Evolutionary conservation across 2,329 filamentous ascomycete genomes (phyloP), one percentile per base, ranked within the genome.

Genomic region (Aspergillus fumigatus): DNA sequence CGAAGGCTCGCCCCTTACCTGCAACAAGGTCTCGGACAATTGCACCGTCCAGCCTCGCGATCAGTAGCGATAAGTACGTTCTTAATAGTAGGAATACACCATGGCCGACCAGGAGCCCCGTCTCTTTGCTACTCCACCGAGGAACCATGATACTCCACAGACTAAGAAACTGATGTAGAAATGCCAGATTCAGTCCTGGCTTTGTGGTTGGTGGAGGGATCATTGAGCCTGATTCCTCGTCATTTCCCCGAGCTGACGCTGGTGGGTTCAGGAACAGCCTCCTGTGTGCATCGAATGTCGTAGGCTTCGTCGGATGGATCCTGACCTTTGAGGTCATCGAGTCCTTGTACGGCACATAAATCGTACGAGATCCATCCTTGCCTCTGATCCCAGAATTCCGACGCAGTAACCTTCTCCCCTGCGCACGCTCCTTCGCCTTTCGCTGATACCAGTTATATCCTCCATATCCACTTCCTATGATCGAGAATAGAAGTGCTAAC

Each of bases 131-230:
- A 17, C 88, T 88, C 89, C 93, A 96, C 61, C 93, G 82, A 5
- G 94, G 94, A 60, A 99, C 89, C 91, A 97, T 96, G 70, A 99
- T 97, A 75, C 92, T 97, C 77, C 97, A 85, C 54, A 99, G 78
- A 69, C 93, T 97, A 52, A 97, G 81, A 67, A 99, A 97, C 75
- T 99, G 94, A 72, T 99, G 94, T 53, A 99, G 75, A 68, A 99
- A 99, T 10, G 94, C 94, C 57, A 99, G 81, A 70, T 99, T 99
- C 41, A 99, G 78, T 0, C 94, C 94, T 0, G 94, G 92, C 73
- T 96, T 97, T 3, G 92, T 93, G 71, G 96, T 90, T 9, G 90
- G 84, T 2, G 92, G 90, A 17, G 94, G 94, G 5, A 95, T 90
- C 47, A 84, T 82, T 38, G 78, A 80, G 48, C 71, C 67, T 4